A percentile compares a stretch with the other conserved stretches of the same genome.
Conservation (phyloP, 768 basidiomycete genomes). For the Pleurotus salmoneostramineus region DNA sequence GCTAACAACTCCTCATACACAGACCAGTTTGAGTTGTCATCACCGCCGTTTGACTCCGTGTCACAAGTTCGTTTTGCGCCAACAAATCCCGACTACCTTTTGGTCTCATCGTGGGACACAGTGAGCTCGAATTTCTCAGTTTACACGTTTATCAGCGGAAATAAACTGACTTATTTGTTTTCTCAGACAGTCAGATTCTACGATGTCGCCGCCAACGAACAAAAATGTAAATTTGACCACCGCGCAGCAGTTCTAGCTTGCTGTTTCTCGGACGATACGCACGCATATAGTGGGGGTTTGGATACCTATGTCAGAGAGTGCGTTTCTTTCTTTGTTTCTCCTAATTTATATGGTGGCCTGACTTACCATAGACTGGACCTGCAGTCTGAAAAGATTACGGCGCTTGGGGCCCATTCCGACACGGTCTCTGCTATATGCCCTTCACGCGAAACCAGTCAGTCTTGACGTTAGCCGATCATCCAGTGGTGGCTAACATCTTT, state of each 20-base stretch:
- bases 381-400: conserved; percentile 61
- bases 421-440: conserved; percentile 77
- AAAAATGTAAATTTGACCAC: conserved; percentile 82
- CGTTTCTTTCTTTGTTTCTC: not conserved
- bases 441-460: conserved; percentile 60
- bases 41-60: conserved; percentile 83
- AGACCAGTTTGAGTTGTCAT: conserved; percentile 30
- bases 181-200: conserved; percentile 34
- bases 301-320: conserved; percentile 13
- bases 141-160: not conserved
- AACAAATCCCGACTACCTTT: conserved; percentile 67
- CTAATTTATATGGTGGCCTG: too few relatives aligned
- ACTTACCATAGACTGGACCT: conserved; percentile 66
- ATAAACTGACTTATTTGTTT: not conserved
- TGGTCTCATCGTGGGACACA: conserved; percentile 92
- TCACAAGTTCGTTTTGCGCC: conserved; percentile 82
- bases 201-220: conserved; percentile 63
- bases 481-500: not conserved
- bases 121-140: conserved; percentile 21
- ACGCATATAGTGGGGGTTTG: conserved; percentile 27
- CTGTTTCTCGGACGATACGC: conserved; percentile 61
- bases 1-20: not conserved
- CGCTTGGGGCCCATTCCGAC: conserved; percentile 80
- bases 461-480: not conserved
- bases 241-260: conserved; percentile 87